These are phyloP conservation scores for Sporothrix brunneoviolacea DNA, from an alignment of 2,329 filamentous ascomycete species.

Conservation along the genomic window DNA sequence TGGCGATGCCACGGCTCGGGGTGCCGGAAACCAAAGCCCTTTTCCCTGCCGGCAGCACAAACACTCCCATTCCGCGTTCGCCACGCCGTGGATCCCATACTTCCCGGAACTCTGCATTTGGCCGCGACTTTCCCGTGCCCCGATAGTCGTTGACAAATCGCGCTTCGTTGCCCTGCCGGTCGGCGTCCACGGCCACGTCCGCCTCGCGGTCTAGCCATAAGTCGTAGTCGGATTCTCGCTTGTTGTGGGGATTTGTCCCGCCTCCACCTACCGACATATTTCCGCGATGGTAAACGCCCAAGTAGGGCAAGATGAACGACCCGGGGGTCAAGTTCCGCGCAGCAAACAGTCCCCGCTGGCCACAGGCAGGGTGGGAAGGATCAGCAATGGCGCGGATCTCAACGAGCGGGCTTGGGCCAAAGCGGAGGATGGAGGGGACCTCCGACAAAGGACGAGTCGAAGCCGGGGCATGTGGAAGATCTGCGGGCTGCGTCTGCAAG, in stretches of 20 bases:
- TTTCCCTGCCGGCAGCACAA: conserved; percentile 43
- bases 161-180: conserved; percentile 53
- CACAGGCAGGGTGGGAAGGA: conserved; percentile 48
- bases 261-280: conserved; percentile 22
- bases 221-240: conserved; percentile 54
- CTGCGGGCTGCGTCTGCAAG: conserved; percentile 28
- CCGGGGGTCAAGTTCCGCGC: conserved; percentile 46
- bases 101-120: conserved; percentile 54
- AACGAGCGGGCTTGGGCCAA: conserved; percentile 43
- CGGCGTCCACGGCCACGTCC: conserved; percentile 55
- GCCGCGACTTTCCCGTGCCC: conserved; percentile 39
- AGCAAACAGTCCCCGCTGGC: conserved; percentile 56
- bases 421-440: conserved; percentile 18
- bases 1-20: conserved; percentile 34
- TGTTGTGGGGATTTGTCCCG: conserved; percentile 25
- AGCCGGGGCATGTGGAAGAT: background rate
- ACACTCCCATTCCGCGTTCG: conserved; percentile 52
- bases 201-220: conserved; percentile 53
- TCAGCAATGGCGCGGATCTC: conserved; percentile 47
- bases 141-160: conserved; percentile 63
- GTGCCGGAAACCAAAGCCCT: conserved; percentile 17
- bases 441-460: conserved; percentile 3
- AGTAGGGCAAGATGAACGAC: conserved; percentile 53
- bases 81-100: conserved; percentile 47
- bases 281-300: conserved; percentile 50